These are phyloP conservation scores for Avena insularis DNA, from an alignment of 176 grass and related monocot species.

Conservation along the genomic window DNA sequence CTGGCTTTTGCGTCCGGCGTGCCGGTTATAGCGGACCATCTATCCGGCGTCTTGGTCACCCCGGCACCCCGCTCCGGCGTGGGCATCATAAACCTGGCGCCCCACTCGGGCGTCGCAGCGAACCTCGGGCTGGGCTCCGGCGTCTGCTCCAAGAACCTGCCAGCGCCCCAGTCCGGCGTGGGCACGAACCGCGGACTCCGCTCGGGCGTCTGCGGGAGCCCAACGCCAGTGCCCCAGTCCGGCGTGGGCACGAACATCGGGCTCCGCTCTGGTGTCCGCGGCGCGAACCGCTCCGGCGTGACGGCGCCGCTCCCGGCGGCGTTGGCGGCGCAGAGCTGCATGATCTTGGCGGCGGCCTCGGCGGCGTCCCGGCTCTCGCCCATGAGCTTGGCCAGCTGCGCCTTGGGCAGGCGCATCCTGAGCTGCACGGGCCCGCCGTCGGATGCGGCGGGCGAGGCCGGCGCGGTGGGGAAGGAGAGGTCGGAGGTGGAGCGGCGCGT, in stretches of 20 bases:
- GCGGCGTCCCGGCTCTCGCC: conserved; percentile 65
- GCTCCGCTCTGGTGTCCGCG: conserved; percentile 42
- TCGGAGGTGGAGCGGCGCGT: conserved; percentile 87
- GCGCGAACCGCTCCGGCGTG: conserved; percentile 51
- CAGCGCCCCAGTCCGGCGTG: conserved; percentile 51
- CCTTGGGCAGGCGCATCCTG: conserved; percentile 78
- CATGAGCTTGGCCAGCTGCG: conserved; percentile 74
- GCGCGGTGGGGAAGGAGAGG: conserved; percentile 53
- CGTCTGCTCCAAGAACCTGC: conserved; percentile 31
- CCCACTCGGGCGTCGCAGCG: conserved; percentile 61
- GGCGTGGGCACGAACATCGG: conserved; percentile 47
- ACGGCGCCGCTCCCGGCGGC: conserved; percentile 20
- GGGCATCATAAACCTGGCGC: conserved; percentile 54
- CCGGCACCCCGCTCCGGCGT: conserved; percentile 27
- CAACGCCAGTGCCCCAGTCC: conserved; percentile 40
- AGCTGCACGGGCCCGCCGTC: conserved; percentile 55
- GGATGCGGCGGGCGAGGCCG: conserved; percentile 38
- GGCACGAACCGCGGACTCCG: conserved; percentile 45
- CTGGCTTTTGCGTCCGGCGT: conserved; percentile 46
- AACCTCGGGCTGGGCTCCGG: conserved; percentile 50
- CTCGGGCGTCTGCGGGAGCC: conserved; percentile 44
- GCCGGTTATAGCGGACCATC: conserved; percentile 55
- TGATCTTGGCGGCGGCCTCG: conserved; percentile 83
- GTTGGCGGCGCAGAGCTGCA: conserved; percentile 64
- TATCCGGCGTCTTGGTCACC: conserved; percentile 53